phyloP scores from a whole-genome alignment of 2,329 filamentous ascomycete species.

The Chaetomium globosum region DNA sequence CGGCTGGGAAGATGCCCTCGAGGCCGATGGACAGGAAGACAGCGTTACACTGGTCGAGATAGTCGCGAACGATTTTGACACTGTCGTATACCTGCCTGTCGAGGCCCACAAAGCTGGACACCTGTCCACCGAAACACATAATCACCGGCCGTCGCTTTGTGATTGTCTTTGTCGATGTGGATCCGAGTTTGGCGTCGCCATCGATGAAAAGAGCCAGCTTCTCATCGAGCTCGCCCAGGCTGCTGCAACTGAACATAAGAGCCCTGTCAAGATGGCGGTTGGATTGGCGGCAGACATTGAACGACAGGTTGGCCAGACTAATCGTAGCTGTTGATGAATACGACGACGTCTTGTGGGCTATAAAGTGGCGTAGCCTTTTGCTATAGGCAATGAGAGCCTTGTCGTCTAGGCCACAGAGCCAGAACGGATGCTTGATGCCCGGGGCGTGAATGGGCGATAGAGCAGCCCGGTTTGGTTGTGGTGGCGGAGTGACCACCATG shows the following conservation, averaged over 20 bases:
- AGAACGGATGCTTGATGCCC: neutral
- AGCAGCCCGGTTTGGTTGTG: neutral
- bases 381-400: neutral
- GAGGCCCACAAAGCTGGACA: slow-evolving; percentile 31
- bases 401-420: neutral
- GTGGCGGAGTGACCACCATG: slow-evolving; percentile 2
- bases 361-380: neutral
- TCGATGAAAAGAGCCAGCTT: neutral
- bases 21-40: slow-evolving; percentile 36
- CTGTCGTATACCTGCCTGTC: slow-evolving; percentile 41
- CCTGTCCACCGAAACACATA: slow-evolving; percentile 12
- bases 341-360: neutral
- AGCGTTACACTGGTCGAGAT: slow-evolving; percentile 37
- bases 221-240: neutral
- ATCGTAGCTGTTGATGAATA: neutral
- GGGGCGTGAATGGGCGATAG: slow-evolving; percentile 20
- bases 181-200: neutral
- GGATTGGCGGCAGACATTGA: neutral
- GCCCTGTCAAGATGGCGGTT: neutral
- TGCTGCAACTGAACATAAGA: neutral
- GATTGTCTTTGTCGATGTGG: neutral
- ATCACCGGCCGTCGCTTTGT: neutral
- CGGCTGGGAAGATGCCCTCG: slow-evolving; percentile 39
- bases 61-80: slow-evolving; percentile 37
- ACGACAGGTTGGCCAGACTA: slow-evolving; percentile 1